These are phyloP conservation scores for Smallanthus sonchifolius DNA, from an alignment of 129 eudicot species.

Conservation along the genomic window DNA sequence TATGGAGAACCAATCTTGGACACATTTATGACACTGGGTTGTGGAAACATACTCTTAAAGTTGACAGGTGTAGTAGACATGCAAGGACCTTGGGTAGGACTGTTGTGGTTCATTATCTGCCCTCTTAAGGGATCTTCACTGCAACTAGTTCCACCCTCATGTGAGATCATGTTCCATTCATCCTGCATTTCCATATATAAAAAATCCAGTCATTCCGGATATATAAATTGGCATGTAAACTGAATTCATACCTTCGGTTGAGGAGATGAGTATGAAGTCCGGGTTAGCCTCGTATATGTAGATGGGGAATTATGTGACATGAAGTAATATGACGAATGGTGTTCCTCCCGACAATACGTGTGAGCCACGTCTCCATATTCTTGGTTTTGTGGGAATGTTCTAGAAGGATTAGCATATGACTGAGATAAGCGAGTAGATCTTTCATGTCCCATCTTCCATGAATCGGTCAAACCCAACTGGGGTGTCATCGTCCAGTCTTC, in stretches of 20 bases:
- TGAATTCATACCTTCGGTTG: conserved; percentile 32
- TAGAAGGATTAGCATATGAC: conserved; percentile 23
- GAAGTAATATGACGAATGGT: conserved; percentile 53
- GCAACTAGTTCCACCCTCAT: conserved; percentile 28
- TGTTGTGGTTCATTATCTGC: conserved; percentile 23
- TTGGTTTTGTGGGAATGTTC: conserved; percentile 32
- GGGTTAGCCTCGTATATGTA: conserved; percentile 23
- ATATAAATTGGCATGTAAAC: background rate
- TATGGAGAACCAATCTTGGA: background rate
- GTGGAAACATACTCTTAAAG: conserved; percentile 19
- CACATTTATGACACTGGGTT: conserved; percentile 13
- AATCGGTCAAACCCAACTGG: conserved; percentile 22
- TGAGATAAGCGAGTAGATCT: conserved; percentile 27
- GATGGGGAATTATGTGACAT: conserved; percentile 46
- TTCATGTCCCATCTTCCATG: conserved; percentile 31
- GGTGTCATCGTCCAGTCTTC: conserved; percentile 64
- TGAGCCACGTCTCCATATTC: conserved; percentile 31
- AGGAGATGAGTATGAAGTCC: conserved; percentile 2
- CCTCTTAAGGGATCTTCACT: conserved; percentile 28
- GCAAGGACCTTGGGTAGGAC: conserved; percentile 16
- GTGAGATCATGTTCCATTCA: conserved; percentile 18
- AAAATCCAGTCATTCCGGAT: background rate
- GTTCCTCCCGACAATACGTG: conserved; percentile 60
- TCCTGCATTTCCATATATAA: conserved; percentile 25
- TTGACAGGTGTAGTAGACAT: conserved; percentile 8